Evolutionary conservation across 2,329 filamentous ascomycete species (phyloP).

Genomic region (Plenodomus biglobosus): DNA sequence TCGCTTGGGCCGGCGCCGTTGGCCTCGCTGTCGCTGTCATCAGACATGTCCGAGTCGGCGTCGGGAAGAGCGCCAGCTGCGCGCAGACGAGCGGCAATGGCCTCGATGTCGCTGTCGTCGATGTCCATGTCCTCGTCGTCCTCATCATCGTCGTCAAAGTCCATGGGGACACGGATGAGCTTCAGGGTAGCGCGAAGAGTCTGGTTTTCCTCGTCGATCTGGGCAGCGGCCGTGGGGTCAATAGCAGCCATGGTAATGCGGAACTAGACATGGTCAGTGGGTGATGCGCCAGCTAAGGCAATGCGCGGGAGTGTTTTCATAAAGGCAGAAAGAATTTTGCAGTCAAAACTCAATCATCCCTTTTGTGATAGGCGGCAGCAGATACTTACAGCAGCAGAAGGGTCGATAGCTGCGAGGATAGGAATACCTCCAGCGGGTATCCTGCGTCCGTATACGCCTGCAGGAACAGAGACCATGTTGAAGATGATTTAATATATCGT

Average conservation of each 20-base stretch:
- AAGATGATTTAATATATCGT: slow-evolving; percentile 11
- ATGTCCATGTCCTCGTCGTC: slow-evolving; percentile 52
- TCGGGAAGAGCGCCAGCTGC: slow-evolving; percentile 40
- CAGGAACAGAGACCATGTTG: slow-evolving; percentile 52
- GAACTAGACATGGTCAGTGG: slow-evolving; percentile 61
- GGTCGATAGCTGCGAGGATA: slow-evolving; percentile 72
- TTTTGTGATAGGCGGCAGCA: neutral
- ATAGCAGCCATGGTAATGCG: slow-evolving; percentile 98
- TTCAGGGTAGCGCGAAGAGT: slow-evolving; percentile 83
- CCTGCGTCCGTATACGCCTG: slow-evolving; percentile 89
- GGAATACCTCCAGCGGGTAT: slow-evolving; percentile 83
- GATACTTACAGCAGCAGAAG: slow-evolving; percentile 77
- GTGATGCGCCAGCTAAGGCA: neutral
- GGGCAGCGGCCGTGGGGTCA: slow-evolving; percentile 74
- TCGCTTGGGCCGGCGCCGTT: slow-evolving; percentile 86
- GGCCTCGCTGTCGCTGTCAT: slow-evolving; percentile 67
- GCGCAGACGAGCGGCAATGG: slow-evolving; percentile 42
- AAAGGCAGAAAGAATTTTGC: neutral
- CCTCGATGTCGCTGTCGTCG: slow-evolving; percentile 48
- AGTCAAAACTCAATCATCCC: neutral
- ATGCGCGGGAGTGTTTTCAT: slow-evolving; percentile 6
- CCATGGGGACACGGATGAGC: slow-evolving; percentile 73
- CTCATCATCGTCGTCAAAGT: slow-evolving; percentile 61
- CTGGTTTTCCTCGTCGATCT: slow-evolving; percentile 44
- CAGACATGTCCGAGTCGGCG: slow-evolving; percentile 42